Percentiles rank a stretch among this genome's conserved stretches.
Conservation (phyloP, 495 filamentous ascomycete genomes). For the Mytilinidion resinicola region DNA sequence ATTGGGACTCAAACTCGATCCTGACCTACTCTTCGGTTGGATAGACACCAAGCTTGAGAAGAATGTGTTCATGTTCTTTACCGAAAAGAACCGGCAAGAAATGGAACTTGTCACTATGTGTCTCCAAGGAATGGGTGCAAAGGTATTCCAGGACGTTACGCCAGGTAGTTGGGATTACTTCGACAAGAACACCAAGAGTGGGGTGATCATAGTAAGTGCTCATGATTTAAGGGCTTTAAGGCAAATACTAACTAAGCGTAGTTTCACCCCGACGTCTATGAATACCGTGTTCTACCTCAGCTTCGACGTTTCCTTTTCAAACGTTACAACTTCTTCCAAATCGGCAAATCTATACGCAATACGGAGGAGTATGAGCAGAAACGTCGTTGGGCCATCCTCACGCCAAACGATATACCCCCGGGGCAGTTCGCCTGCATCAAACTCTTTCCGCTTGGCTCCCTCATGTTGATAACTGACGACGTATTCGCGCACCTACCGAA, state of each 20-base stretch:
- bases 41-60: constrained; percentile 1
- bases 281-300: neutral
- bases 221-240: neutral
- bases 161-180: constrained; percentile 24
- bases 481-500: constrained; percentile 19
- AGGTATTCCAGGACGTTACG: constrained; percentile 11
- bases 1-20: neutral
- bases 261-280: constrained; percentile 4
- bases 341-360: neutral
- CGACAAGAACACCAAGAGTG: constrained; percentile 9
- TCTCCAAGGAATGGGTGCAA: constrained; percentile 13
- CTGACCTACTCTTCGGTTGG: neutral
- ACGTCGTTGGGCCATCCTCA: neutral
- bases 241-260: neutral
- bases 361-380: too few relatives aligned
- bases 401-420: neutral
- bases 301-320: neutral
- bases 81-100: constrained; percentile 16
- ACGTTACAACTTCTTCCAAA: neutral
- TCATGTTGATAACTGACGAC: constrained; percentile 29
- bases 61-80: constrained; percentile 22
- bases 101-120: constrained; percentile 19
- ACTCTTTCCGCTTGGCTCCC: constrained; percentile 20
- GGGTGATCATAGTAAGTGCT: constrained; percentile 21
- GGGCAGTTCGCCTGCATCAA: constrained; percentile 7